Conservation (phyloP, 2,329 filamentous ascomycete species). For the Aspergillus texensis region DNA sequence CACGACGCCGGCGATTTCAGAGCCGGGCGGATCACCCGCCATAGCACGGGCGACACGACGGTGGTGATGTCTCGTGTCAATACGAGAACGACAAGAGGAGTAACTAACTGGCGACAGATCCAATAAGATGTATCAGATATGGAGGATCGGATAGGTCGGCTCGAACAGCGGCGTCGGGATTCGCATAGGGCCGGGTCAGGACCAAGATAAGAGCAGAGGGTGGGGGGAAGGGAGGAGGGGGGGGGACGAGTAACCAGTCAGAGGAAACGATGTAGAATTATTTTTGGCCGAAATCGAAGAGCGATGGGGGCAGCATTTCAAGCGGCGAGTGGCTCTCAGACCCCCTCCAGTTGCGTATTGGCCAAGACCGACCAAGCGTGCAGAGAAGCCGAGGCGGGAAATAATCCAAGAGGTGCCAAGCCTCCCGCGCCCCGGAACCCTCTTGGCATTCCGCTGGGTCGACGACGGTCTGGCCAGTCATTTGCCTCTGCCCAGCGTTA, state of each 20-base stretch:
- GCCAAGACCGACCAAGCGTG: constrained; percentile 20
- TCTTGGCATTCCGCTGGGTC: constrained; percentile 25
- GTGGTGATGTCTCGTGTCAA: background rate
- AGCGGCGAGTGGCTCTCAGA: constrained; percentile 15
- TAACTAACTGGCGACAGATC: constrained; percentile 9
- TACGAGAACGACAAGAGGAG: constrained; percentile 10
- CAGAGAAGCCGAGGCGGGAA: constrained; percentile 13
- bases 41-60: constrained; percentile 15
- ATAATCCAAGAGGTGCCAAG: constrained; percentile 20
- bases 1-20: constrained; percentile 32
- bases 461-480: constrained; percentile 11
- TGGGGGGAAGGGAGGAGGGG: constrained; percentile 1
- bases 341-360: constrained; percentile 12
- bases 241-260: background rate
- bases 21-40: constrained; percentile 23
- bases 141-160: constrained; percentile 22
- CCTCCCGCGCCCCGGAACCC: constrained; percentile 18
- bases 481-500: constrained; percentile 5
- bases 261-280: constrained; percentile 1
- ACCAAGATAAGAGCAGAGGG: constrained; percentile 4
- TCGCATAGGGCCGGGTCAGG: constrained; percentile 12
- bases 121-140: constrained; percentile 13
- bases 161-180: background rate
- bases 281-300: constrained; percentile 12
- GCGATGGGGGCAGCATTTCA: constrained; percentile 15